phyloP scores from a whole-genome alignment of 345 rosid species.

The Schrenkiella parvula region DNA sequence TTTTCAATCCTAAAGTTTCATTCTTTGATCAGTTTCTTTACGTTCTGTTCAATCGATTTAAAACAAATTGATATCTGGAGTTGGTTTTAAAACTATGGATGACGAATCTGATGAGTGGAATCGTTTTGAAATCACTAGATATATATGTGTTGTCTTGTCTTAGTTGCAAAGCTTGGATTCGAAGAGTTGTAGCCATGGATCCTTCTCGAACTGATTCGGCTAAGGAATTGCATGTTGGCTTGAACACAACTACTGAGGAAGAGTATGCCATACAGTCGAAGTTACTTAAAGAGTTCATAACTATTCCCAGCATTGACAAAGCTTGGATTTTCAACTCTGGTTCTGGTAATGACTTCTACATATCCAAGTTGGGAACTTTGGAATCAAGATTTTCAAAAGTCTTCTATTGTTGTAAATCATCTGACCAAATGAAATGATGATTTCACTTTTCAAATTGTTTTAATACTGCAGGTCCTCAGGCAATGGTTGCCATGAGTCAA shows the following conservation, averaged over 20 bases:
- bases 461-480: constrained; percentile 47
- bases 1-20: background rate
- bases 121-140: background rate
- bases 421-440: background rate
- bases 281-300: constrained; percentile 61
- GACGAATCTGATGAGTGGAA: background rate
- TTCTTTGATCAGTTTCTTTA: constrained; percentile 6
- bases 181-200: constrained; percentile 44
- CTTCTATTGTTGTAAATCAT: background rate
- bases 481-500: constrained; percentile 77
- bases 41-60: background rate
- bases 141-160: background rate
- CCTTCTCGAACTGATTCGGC: constrained; percentile 36
- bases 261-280: constrained; percentile 68
- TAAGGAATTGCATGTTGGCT: constrained; percentile 37
- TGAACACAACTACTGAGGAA: constrained; percentile 55
- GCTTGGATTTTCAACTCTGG: constrained; percentile 70
- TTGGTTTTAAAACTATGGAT: background rate
- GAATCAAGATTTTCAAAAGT: background rate
- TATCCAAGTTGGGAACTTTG: background rate
- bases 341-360: constrained; percentile 38
- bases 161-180: constrained; percentile 33
- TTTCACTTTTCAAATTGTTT: background rate
- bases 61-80: background rate
- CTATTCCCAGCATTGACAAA: constrained; percentile 61